Base-by-base conservation (phyloP, 2,329 filamentous ascomycete species). In the Colletotrichum endophyticum region DNA sequence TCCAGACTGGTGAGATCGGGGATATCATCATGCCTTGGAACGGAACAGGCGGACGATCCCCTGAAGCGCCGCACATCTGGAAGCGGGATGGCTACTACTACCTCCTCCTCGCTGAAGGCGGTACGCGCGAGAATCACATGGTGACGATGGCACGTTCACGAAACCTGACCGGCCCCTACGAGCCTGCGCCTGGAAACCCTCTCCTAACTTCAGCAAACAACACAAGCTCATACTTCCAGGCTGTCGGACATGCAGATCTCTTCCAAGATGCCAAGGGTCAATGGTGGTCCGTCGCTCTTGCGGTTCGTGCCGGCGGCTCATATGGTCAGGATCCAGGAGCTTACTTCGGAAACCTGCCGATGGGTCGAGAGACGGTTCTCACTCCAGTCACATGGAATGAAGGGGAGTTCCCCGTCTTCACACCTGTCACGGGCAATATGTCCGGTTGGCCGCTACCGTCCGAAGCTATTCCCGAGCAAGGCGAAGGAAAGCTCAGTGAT, bases 51-150 rank as follows among this genome's bases (percentile, higher is more conserved):
- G 86, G 6, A 39, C 82, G 70, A 78, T 85, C 79, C 13, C 82
- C 90, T 0, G 91, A 92, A 78, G 91, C 90, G 0, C 90, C 91
- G 0, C 90, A 91, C 66, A 86, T 92, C 30, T 89, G 89, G 79
- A 85, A 84, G 57, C 87, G 87, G 36, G 89, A 89, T 27, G 85
- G 82, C 0, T 91, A 85, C 76, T 91, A 90, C 78, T 91, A 91
- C 75, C 82, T 91, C 3, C 82, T 91, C 22, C 87, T 87, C 1
- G 89, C 89, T 0, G 90, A 92, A 83, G 85, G 86, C 1, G 90
- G 90, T 5, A 91, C 90, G 0, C 86, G 86, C 1, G 78, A 86
- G 1, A 82, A 85, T 8, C 89, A 91, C 78, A 88, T 87, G 85
- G 87, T 87, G 32, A 89, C 86, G 0, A 87, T 89, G 81, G 87